A percentile compares a stretch with the other conserved stretches of the same genome.
phyloP scores from a whole-genome alignment of 495 filamentous ascomycete species.

The Chaetomium cochliodes region DNA sequence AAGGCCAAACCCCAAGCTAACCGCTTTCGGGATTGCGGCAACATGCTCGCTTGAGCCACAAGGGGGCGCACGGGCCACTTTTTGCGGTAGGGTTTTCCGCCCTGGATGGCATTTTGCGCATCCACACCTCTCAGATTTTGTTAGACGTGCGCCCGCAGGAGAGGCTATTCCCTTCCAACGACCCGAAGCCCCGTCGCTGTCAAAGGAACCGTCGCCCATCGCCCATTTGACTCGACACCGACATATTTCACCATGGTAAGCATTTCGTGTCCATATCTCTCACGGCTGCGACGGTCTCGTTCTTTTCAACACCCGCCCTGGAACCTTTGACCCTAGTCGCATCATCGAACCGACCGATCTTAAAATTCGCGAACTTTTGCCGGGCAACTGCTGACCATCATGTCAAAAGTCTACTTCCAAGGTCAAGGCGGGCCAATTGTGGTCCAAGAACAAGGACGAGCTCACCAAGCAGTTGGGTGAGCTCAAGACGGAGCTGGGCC shows the following conservation, averaged over 20 bases:
- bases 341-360: conserved; percentile 1
- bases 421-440: conserved; percentile 92
- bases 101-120: conserved; percentile 37
- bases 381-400: conserved; percentile 32
- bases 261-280: neutral
- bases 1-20: conserved; percentile 41
- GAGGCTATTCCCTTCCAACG: conserved; percentile 29
- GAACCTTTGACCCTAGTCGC: neutral
- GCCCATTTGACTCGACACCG: conserved; percentile 36
- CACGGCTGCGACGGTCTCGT: conserved; percentile 1
- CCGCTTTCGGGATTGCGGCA: conserved; percentile 31
- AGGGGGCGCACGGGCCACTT: conserved; percentile 28
- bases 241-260: conserved; percentile 37
- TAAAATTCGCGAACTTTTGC: conserved; percentile 2
- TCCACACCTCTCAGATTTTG: conserved; percentile 41
- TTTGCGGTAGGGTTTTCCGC: conserved; percentile 38
- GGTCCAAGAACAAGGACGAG: conserved; percentile 98
- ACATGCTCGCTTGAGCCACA: conserved; percentile 15
- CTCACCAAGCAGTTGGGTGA: conserved; percentile 85
- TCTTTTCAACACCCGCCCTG: neutral
- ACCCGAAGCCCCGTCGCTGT: conserved; percentile 35
- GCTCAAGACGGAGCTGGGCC: conserved; percentile 89
- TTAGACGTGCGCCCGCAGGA: conserved; percentile 30
- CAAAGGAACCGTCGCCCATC: conserved; percentile 36
- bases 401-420: conserved; percentile 77